Base-by-base conservation (phyloP, 257 asterid species). In the Primulina huaijiensis region DNA sequence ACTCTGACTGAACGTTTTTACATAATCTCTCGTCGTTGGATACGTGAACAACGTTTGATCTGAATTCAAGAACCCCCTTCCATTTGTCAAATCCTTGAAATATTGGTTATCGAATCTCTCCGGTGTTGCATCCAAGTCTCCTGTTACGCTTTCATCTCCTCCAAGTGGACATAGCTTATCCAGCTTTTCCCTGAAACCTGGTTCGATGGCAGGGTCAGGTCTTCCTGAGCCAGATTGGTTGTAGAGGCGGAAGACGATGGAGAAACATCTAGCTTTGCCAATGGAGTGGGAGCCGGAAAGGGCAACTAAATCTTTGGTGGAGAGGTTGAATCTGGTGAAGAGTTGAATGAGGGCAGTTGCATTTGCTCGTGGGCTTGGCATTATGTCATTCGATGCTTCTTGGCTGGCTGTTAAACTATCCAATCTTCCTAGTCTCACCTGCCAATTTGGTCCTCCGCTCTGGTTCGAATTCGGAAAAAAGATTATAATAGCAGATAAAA, bases 311-410 rank as follows among this genome's bases (percentile, higher is more conserved):
- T 94, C 93, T 78, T 80, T 77, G 60, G 74, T 73, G 0, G 97
- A 77, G n/a, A 91, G 96, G 70, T 89, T 79, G 85, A 73, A 91
- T 78, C 61, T 79, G 40, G 60, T 53, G 86, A 89, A 91, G 19
- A 94, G 99, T 74, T 75, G 66, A 25, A 80, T 80, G 74, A 89
- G 96, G 35, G 29, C 72, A 27, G 81, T 80, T 6, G 99, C 96
- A 65, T 88, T 88, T 66, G 97, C 89, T 74, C 99, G 76, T 19
- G 99, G 99, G 57, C 99, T 94, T 25, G 99, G 97, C 99, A 94
- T 91, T 76, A 94, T 81, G 5, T 74, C 81, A 62, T 88, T 78
- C 68, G 99, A 84, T 25, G 84, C 91, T 73, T 89, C 81, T 78
- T 83, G 95, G 79, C 92, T 91, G 21, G 97, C 99, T 46, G 90